Conservation (phyloP, 257 asterid genomes). For the Mitragyna speciosa region DNA sequence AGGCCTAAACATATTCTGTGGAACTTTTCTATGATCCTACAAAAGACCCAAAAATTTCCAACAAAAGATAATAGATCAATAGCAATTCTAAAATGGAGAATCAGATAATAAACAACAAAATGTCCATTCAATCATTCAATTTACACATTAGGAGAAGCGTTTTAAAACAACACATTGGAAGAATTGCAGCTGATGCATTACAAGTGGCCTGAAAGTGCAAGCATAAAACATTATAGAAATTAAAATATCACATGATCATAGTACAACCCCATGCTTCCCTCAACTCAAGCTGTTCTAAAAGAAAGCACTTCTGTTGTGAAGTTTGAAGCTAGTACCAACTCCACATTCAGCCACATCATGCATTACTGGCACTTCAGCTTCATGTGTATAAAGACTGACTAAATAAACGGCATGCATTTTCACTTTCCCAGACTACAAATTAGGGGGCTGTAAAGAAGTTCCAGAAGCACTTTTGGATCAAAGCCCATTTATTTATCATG, state of each 20-base stretch:
- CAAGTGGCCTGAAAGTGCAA: background rate
- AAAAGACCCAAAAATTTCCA: constrained; percentile 1
- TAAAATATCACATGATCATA: background rate
- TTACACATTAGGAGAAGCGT: background rate
- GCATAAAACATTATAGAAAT: background rate
- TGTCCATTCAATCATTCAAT: constrained; percentile 6
- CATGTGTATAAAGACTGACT: background rate
- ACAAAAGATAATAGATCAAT: background rate
- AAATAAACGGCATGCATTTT: background rate
- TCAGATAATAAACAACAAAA: background rate
- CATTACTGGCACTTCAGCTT: background rate
- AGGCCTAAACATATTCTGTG: constrained; percentile 97
- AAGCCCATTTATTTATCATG: background rate
- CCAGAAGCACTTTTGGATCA: too few relatives aligned
- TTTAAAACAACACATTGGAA: background rate
- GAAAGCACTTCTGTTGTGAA: background rate
- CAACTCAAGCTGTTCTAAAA: background rate
- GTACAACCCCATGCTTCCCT: background rate
- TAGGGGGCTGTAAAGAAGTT: background rate
- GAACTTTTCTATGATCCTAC: constrained; percentile 73
- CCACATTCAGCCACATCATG: background rate
- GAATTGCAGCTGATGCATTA: background rate
- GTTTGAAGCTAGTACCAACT: background rate
- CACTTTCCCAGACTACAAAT: background rate
- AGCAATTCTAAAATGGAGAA: background rate